phyloP scores from a whole-genome alignment of 306 rosid species.

The Vachellia pachyceras region DNA sequence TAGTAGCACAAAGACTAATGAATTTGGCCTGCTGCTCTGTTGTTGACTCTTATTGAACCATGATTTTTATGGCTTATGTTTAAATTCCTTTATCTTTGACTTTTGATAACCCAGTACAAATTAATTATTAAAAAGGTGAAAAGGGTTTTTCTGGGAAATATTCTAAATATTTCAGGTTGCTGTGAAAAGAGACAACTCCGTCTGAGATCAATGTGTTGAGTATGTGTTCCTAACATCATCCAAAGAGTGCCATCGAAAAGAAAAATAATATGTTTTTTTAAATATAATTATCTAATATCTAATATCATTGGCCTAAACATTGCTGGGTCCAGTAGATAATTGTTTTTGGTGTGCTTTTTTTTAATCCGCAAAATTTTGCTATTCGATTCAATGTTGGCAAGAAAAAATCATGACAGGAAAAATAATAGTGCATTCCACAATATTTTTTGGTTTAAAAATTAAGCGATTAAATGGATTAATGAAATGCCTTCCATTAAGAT shows the following conservation, averaged over 20 bases:
- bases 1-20: conserved; percentile 41
- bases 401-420: not conserved
- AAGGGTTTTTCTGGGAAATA: not conserved
- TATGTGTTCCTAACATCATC: not conserved
- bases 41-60: conserved; percentile 35
- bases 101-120: not conserved
- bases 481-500: not conserved
- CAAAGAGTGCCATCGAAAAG: no score
- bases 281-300: no score
- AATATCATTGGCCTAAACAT: not conserved
- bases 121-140: not conserved
- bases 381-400: not conserved
- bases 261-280: no score
- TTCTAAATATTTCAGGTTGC: not conserved
- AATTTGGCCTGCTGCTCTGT: conserved; percentile 35
- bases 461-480: not conserved
- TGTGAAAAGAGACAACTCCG: not conserved
- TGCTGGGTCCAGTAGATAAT: not conserved
- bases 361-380: not conserved
- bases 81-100: not conserved
- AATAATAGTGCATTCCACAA: not conserved
- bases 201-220: not conserved
- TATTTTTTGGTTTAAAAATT: not conserved
- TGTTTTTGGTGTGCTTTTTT: not conserved
- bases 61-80: conserved; percentile 13